These are phyloP conservation scores for Scutellaria galericulata DNA, from an alignment of 257 asterid genomes.

Conservation along the genomic window DNA sequence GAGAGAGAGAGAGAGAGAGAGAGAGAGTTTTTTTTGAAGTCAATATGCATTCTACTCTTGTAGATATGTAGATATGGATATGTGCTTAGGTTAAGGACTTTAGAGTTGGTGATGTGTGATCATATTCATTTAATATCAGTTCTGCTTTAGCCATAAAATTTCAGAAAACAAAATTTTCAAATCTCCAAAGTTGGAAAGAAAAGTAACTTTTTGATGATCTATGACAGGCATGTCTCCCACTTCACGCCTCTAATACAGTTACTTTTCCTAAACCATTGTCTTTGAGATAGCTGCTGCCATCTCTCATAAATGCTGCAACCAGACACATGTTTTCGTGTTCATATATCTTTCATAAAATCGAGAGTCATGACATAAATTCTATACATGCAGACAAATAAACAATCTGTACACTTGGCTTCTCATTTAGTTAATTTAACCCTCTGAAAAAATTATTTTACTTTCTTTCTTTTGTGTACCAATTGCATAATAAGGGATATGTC, in stretches of 20 bases:
- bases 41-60: no score
- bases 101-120: slow-evolving; percentile 1
- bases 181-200: not conserved
- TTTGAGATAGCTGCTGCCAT: not conserved
- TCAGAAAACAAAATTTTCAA: not conserved
- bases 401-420: not conserved
- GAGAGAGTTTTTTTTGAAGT: no score
- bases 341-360: not conserved
- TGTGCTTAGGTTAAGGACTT: not conserved
- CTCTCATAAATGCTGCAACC: slow-evolving; percentile 14
- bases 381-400: not conserved
- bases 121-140: not conserved
- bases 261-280: not conserved
- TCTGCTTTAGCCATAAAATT: not conserved
- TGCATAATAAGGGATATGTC: slow-evolving; percentile 6
- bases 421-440: not conserved
- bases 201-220: not conserved
- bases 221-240: not conserved
- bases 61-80: slow-evolving; percentile 1
- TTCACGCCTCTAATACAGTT: slow-evolving; percentile 3
- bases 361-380: not conserved
- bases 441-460: not conserved
- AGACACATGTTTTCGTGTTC: not conserved
- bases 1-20: no score
- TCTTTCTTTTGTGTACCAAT: not conserved